phyloP scores from a whole-genome alignment of 495 filamentous ascomycete genomes.

The Hypoxylon perforatum region DNA sequence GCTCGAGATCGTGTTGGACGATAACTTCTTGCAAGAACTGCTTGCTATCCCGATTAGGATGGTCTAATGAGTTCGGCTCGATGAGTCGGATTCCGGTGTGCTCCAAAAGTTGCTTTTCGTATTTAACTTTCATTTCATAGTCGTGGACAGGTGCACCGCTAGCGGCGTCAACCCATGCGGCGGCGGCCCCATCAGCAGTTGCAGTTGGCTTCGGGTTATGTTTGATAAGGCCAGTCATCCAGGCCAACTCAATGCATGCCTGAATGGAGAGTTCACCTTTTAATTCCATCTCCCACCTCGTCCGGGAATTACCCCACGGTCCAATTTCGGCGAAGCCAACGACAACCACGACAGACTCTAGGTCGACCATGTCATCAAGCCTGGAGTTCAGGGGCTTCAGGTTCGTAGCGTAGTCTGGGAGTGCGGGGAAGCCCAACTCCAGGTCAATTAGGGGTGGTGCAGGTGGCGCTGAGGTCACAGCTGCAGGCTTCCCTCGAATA shows the following conservation, averaged over 20 bases:
- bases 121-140: constrained; percentile 86
- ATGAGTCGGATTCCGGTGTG: constrained; percentile 91
- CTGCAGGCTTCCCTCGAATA: constrained; percentile 87
- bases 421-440: constrained; percentile 87
- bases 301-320: constrained; percentile 91
- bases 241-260: constrained; percentile 91
- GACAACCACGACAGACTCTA: constrained; percentile 98
- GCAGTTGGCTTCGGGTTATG: constrained; percentile 78
- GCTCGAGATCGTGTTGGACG: constrained; percentile 93
- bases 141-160: constrained; percentile 85
- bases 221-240: constrained; percentile 94
- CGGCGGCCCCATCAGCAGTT: constrained; percentile 80
- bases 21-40: constrained; percentile 96
- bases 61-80: constrained; percentile 87
- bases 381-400: constrained; percentile 84
- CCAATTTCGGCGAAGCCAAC: constrained; percentile 90
- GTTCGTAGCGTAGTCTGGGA: constrained; percentile 88
- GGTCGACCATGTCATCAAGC: constrained; percentile 95
- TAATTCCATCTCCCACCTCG: constrained; percentile 93
- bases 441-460: constrained; percentile 93
- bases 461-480: constrained; percentile 73
- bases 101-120: constrained; percentile 88
- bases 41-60: constrained; percentile 95
- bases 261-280: constrained; percentile 87
- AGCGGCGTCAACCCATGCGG: constrained; percentile 88